Evolutionary conservation across 495 filamentous ascomycete species (phyloP).

Genomic region (Xylaria grammica): DNA sequence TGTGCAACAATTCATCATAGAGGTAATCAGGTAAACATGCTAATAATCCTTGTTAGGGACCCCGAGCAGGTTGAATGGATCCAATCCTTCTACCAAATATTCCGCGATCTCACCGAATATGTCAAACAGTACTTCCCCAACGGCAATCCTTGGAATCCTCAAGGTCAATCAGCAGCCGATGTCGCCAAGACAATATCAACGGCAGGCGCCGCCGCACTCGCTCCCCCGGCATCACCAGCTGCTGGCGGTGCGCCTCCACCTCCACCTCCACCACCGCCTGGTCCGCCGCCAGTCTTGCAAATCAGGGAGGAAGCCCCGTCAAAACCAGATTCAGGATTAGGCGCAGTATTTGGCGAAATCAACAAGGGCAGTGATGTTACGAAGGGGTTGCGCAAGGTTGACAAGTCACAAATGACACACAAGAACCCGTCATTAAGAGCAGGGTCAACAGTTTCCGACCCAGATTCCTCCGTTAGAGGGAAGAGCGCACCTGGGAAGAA

Average conservation of each 20-base stretch:
- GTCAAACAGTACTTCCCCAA: constrained; percentile 78
- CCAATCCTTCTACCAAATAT: constrained; percentile 84
- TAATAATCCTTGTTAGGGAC: constrained; percentile 56
- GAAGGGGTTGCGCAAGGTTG: constrained; percentile 86
- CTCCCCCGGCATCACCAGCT: constrained; percentile 58
- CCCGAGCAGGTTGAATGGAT: constrained; percentile 83
- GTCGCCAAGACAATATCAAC: constrained; percentile 56
- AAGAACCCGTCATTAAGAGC: constrained; percentile 94
- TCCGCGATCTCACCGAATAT: constrained; percentile 78
- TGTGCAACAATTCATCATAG: constrained; percentile 27
- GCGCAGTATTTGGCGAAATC: constrained; percentile 86
- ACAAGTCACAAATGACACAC: constrained; percentile 94
- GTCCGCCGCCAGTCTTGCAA: constrained; percentile 57
- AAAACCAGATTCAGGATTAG: constrained; percentile 61
- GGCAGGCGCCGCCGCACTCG: constrained; percentile 40
- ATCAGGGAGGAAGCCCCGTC: constrained; percentile 48
- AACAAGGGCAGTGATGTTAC: constrained; percentile 89
- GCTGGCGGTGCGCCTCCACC: constrained; percentile 63
- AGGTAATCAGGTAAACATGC: neutral
- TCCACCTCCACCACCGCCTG: constrained; percentile 80
- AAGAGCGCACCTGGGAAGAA: constrained; percentile 88
- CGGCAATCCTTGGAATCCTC: constrained; percentile 87
- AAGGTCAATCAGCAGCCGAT: constrained; percentile 76
- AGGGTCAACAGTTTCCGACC: constrained; percentile 67
- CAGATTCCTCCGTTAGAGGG: constrained; percentile 61